Evolutionary conservation across 2,329 filamentous ascomycete species (phyloP).

Genomic region (Curvularia spicifera): DNA sequence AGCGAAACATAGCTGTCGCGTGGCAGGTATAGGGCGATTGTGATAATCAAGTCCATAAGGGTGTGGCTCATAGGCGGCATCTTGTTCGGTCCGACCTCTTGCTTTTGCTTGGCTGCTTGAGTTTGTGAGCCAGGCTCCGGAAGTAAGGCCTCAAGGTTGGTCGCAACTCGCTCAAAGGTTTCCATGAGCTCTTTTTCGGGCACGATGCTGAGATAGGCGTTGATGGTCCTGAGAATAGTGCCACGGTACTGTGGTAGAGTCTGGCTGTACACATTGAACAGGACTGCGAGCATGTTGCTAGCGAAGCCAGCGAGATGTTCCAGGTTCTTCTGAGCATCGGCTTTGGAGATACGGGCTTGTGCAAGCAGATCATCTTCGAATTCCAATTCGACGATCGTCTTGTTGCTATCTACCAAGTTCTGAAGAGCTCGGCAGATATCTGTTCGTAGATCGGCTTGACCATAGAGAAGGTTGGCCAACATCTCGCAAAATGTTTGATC

Average conservation of each 20-base stretch:
- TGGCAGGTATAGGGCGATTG: conserved; percentile 91
- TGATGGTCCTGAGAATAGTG: conserved; percentile 91
- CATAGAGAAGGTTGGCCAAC: conserved; percentile 88
- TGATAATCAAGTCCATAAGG: conserved; percentile 94
- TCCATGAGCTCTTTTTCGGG: conserved; percentile 57
- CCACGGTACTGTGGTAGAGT: conserved; percentile 91
- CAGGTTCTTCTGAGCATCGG: conserved; percentile 77
- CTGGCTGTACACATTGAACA: conserved; percentile 99
- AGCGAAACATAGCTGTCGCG: conserved; percentile 82
- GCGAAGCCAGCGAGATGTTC: conserved; percentile 79
- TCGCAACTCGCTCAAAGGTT: conserved; percentile 19
- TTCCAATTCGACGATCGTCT: conserved; percentile 75
- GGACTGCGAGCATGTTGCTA: conserved; percentile 87
- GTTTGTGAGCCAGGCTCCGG: conserved; percentile 62
- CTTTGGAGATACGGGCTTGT: conserved; percentile 78
- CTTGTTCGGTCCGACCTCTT: conserved; percentile 66
- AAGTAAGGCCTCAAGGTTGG: conserved; percentile 26
- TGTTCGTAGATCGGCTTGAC: conserved; percentile 83
- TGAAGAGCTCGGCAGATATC: conserved; percentile 88
- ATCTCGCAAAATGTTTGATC: conserved; percentile 90
- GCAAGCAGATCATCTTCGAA: conserved; percentile 74
- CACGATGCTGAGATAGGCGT: conserved; percentile 89
- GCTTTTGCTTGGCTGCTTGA: conserved; percentile 68
- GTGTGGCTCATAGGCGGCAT: conserved; percentile 95
- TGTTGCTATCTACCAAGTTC: conserved; percentile 88